phyloP scores from a whole-genome alignment of 768 basidiomycete genomes.

The Macrolepiota dolichaula region DNA sequence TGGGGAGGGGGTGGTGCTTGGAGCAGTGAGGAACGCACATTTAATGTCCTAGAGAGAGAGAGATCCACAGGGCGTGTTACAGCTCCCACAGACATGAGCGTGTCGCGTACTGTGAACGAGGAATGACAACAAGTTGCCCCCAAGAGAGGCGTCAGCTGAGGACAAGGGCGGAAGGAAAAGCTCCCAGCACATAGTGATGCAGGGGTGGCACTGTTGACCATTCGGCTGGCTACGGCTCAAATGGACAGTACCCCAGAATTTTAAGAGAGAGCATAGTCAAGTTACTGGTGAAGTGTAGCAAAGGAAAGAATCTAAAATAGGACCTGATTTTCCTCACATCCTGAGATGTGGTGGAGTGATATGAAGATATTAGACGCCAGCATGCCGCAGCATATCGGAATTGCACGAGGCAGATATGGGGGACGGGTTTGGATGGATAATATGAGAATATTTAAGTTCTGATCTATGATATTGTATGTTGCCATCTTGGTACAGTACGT shows the following conservation, averaged over 20 bases:
- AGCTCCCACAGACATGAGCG: conserved; percentile 14
- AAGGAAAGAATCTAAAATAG: conserved; percentile 13
- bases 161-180: conserved; percentile 11
- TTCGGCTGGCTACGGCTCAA: conserved; percentile 15
- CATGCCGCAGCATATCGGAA: neutral
- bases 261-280: conserved; percentile 10
- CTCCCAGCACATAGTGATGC: conserved; percentile 18
- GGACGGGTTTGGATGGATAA: conserved; percentile 4
- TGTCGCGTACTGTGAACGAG: neutral
- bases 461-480: conserved; percentile 10
- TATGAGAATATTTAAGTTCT: neutral
- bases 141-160: neutral
- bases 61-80: neutral
- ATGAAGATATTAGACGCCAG: conserved; percentile 5
- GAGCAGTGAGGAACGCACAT: neutral
- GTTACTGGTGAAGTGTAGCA: conserved; percentile 1
- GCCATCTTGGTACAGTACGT: conserved; percentile 13
- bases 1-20: neutral
- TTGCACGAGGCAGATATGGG: neutral
- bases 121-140: neutral
- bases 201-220: conserved; percentile 20
- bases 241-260: conserved; percentile 34
- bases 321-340: conserved; percentile 21
- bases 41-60: neutral
- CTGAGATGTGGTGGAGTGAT: conserved; percentile 22